Base-by-base conservation (phyloP, 108 stramenopile species). In the Mayamaea pseudoterrestris region DNA sequence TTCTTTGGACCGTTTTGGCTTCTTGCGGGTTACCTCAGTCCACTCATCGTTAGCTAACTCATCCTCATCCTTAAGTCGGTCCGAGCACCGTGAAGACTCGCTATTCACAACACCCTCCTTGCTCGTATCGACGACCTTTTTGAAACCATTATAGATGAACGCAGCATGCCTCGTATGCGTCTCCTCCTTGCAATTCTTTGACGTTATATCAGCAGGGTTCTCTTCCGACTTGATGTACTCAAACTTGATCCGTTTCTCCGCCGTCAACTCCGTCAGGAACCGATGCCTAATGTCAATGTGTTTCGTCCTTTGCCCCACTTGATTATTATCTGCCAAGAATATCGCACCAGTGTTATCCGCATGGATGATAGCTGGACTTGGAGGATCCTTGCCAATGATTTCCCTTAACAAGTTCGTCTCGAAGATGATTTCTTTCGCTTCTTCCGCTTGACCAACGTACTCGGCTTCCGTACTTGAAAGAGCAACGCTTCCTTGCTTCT, bases 301-400 rank as follows among this genome's bases (percentile, higher is more conserved):
- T 27, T 60, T 60, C 7, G 59, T 60, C 31, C 52, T 42, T 31
- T 60, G 23, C 5, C 59, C 52, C 9, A 60, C 53, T 23, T 27
- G 20, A 27, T 53, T 27, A 24, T 60, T 60, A 30, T 60, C 27
- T 32, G 44, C 28, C 6, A 60, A 34, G 23, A 44, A 60, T 2
- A 60, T 60, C 17, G 43, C 50, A 2, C 59, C 59, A 5, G 51
- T 53, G 30, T 60, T 53, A 30, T 60, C 59, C 21, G 52, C 59
- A 51, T 44, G 17, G 24, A 60, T 4, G 1, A 27, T 44, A 14
- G 21, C 52, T 3, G 44, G 44, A 4, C 37, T 14, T 43, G 40
- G 50, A 3, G 7, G 5, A 8, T 34, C 14, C 8, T 16, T 35
- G 12, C 3, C 23, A n/a, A 32, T n/a, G 9, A 60, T 29, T 32